Conservation (phyloP, 2,329 filamentous ascomycete genomes). For the Chaetomiaceae sp. region DNA sequence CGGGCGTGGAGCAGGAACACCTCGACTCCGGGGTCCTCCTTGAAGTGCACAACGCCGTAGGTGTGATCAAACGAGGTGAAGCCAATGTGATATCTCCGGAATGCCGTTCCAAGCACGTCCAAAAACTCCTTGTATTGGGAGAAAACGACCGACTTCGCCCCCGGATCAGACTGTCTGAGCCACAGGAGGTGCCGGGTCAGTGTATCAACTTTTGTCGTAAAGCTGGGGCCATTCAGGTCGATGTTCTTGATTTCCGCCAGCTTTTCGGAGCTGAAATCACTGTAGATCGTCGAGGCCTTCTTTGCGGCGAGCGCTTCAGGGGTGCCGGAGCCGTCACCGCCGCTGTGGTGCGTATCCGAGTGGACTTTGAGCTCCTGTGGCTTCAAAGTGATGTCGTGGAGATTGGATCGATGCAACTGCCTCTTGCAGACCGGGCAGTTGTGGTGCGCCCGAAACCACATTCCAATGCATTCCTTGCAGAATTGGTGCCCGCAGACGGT, state of each 20-base stretch:
- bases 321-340: constrained; percentile 2
- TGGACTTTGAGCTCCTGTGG: constrained; percentile 66
- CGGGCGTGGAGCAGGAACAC: constrained; percentile 87
- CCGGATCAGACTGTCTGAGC: constrained; percentile 76
- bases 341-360: constrained; percentile 26
- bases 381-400: constrained; percentile 82
- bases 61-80: constrained; percentile 63
- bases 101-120: constrained; percentile 62
- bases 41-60: constrained; percentile 69
- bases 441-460: constrained; percentile 69
- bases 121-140: constrained; percentile 85
- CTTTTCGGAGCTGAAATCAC: constrained; percentile 63
- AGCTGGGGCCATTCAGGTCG: constrained; percentile 65
- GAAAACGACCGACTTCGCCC: constrained; percentile 89
- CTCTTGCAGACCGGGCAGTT: constrained; percentile 84
- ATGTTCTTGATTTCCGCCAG: constrained; percentile 77
- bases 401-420: constrained; percentile 55
- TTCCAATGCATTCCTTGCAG: constrained; percentile 76
- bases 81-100: constrained; percentile 66
- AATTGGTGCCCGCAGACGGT: constrained; percentile 90
- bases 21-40: constrained; percentile 64
- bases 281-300: constrained; percentile 59
- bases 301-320: constrained; percentile 15
- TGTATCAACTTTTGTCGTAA: constrained; percentile 86
- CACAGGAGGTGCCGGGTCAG: constrained; percentile 75